These are phyloP conservation scores for Sungouiella thailandica DNA, from an alignment of 805 yeast genomes.

Conservation along the genomic window DNA sequence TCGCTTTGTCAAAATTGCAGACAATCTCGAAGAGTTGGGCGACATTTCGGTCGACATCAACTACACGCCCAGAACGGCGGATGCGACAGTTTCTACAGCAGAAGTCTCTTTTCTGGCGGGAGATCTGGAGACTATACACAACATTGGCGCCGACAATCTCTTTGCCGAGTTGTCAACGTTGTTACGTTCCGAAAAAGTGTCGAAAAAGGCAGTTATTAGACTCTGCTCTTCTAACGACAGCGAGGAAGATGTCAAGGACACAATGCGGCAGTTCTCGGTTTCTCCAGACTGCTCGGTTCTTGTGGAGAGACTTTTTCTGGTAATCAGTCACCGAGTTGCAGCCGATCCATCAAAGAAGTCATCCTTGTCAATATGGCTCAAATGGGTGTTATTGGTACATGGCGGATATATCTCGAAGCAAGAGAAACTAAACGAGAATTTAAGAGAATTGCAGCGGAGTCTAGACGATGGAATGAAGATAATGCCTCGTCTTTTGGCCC, in stretches of 20 bases:
- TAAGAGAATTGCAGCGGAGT: conserved; percentile 54
- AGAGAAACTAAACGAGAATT: conserved; percentile 47
- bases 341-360: conserved; percentile 22
- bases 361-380: conserved; percentile 59
- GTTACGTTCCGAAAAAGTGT: conserved; percentile 9
- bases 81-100: conserved; percentile 1
- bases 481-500: conserved; percentile 64
- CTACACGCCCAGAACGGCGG: conserved; percentile 24
- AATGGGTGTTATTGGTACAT: conserved; percentile 69
- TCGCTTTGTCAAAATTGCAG: conserved; percentile 16
- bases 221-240: conserved; percentile 27
- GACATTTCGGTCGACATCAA: conserved; percentile 12
- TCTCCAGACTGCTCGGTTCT: conserved; percentile 24
- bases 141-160: conserved; percentile 21
- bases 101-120: conserved; percentile 14
- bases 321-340: conserved; percentile 25
- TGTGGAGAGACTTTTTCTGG: conserved; percentile 21
- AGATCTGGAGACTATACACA: conserved; percentile 19
- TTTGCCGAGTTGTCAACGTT: conserved; percentile 11
- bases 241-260: conserved; percentile 26
- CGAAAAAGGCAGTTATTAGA: conserved; percentile 13
- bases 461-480: conserved; percentile 51
- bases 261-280: conserved; percentile 31
- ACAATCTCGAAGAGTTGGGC: conserved; percentile 10
- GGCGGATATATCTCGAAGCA: conserved; percentile 58